A percentile compares a stretch with the other conserved stretches of the same genome.
These are phyloP conservation scores for Evernia prunastri DNA, from an alignment of 495 filamentous ascomycete species.

Conservation along the genomic window DNA sequence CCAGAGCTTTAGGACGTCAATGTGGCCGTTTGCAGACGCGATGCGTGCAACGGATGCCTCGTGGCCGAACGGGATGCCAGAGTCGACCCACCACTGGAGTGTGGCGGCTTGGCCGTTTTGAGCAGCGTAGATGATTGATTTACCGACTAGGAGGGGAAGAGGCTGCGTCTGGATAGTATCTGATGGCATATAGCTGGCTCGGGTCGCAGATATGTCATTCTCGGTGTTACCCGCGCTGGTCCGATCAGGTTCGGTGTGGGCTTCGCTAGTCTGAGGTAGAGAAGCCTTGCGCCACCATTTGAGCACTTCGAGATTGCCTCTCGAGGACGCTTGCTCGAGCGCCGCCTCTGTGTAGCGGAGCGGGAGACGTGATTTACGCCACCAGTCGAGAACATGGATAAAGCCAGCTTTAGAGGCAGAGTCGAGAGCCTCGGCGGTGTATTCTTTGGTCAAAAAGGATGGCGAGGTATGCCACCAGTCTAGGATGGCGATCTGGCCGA, in stretches of 20 bases:
- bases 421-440: constrained; percentile 73
- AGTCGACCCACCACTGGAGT: constrained; percentile 77
- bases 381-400: constrained; percentile 84
- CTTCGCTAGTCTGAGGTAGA: constrained; percentile 38
- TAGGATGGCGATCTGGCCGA: constrained; percentile 75
- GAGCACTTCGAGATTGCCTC: constrained; percentile 75
- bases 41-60: constrained; percentile 73
- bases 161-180: constrained; percentile 26
- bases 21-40: constrained; percentile 79
- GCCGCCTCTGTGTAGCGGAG: constrained; percentile 80
- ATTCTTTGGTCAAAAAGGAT: constrained; percentile 71
- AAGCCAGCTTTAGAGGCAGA: constrained; percentile 78
- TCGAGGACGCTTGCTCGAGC: constrained; percentile 75
- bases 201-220: not conserved
- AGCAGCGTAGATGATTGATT: constrained; percentile 71
- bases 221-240: not conserved
- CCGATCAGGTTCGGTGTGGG: not conserved
- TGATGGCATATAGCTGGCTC: constrained; percentile 4
- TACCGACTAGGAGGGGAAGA: constrained; percentile 66
- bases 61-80: constrained; percentile 65
- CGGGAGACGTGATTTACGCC: constrained; percentile 71
- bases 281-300: constrained; percentile 74
- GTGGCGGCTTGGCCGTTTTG: constrained; percentile 66
- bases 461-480: constrained; percentile 83
- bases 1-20: constrained; percentile 78